Conservation (phyloP, 345 rosid species). For the Sonneratia caseolaris region DNA sequence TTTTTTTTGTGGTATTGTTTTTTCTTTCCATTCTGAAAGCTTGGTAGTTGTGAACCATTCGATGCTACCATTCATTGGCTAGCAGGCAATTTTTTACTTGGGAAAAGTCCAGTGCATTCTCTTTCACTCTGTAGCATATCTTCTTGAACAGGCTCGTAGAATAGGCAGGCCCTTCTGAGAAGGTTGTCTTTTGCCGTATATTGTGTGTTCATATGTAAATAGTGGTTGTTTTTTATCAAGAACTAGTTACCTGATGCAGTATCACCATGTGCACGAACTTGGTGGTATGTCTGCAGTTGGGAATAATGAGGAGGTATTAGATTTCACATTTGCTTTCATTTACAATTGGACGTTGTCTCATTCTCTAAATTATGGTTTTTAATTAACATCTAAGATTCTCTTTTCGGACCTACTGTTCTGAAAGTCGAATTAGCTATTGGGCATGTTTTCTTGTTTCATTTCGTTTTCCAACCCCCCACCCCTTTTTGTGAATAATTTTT, state of each 20-base stretch:
- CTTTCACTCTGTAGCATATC: background rate
- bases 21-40: background rate
- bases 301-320: background rate
- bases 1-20: background rate
- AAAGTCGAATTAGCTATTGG: background rate
- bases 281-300: too few relatives aligned
- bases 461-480: background rate
- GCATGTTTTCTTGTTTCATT: background rate
- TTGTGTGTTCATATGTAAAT: background rate
- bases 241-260: too few relatives aligned
- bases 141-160: background rate
- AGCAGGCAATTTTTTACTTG: background rate
- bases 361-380: background rate
- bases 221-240: background rate
- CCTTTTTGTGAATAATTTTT: background rate
- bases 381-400: background rate
- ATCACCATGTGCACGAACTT: too few relatives aligned
- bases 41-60: background rate
- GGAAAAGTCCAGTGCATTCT: background rate
- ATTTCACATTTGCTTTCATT: background rate
- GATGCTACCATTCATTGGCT: background rate
- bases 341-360: background rate
- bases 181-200: background rate
- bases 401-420: background rate
- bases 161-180: background rate